A percentile compares a stretch with the other conserved stretches of the same genome.
Evolutionary conservation across 2,329 filamentous ascomycete genomes (phyloP).

Genomic region (Xylariomycetidae sp.): DNA sequence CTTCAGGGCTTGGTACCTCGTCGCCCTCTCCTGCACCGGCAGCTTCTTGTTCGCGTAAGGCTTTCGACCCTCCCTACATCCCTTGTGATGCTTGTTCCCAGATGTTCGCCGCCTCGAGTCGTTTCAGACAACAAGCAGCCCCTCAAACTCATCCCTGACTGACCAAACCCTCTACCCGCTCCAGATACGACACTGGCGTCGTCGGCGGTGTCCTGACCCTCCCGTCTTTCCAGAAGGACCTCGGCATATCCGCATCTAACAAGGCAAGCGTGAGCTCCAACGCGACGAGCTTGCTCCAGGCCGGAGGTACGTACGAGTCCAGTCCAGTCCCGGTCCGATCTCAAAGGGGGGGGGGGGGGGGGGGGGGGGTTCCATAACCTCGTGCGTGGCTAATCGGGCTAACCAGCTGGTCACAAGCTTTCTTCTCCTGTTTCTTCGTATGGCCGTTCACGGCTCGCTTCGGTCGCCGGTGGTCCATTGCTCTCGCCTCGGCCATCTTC

Average conservation of each 20-base stretch:
- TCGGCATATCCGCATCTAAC: conserved; percentile 26
- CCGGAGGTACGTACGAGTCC: conserved; percentile 27
- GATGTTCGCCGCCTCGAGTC: no score
- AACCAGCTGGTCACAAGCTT: no score
- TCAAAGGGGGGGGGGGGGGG: no score
- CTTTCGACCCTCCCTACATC: no score
- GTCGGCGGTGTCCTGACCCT: conserved; percentile 37
- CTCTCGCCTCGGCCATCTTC: conserved; percentile 37
- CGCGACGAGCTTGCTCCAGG: conserved; percentile 36
- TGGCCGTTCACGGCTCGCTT: conserved; percentile 38
- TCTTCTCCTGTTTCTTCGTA: conserved; percentile 38
- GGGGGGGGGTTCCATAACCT: no score
- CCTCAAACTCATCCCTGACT: neutral
- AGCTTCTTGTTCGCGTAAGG: conserved; percentile 30
- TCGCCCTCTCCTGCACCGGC: conserved; percentile 32
- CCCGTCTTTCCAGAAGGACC: conserved; percentile 33
- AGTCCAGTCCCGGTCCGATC: no score
- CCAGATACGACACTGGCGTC: conserved; percentile 39
- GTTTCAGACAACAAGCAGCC: no score
- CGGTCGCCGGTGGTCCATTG: conserved; percentile 36
- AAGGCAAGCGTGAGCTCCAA: conserved; percentile 32
- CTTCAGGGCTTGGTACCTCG: conserved; percentile 33
- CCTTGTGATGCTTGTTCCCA: no score
- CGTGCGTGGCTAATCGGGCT: no score
- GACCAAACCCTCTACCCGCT: conserved; percentile 5